A percentile compares a stretch with the other conserved stretches of the same genome.
These are phyloP conservation scores for Vanrija sp. DNA, from an alignment of 1,284 basidiomycete genomes.

Conservation along the genomic window DNA sequence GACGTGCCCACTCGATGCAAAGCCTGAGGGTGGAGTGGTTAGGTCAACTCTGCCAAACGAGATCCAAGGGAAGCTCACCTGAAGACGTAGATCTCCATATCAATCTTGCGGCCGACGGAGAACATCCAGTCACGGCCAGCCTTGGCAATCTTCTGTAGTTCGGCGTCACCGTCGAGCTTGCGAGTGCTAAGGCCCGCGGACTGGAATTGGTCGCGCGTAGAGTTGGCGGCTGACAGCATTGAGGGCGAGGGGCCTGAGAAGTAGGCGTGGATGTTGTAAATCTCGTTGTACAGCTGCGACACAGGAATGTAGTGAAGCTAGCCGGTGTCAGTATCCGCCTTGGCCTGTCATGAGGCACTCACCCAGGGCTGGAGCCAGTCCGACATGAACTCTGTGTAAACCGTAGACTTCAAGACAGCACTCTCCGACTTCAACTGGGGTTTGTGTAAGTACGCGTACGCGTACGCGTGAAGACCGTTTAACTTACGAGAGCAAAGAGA, in stretches of 20 bases:
- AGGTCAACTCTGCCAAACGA: background rate
- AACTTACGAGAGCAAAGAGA: conserved; percentile 73
- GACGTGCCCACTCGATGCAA: conserved; percentile 79
- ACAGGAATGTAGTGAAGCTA: conserved; percentile 90
- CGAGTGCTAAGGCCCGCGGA: conserved; percentile 44
- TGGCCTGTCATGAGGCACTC: conserved; percentile 2
- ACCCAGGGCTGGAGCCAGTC: conserved; percentile 55
- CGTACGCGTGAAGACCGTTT: background rate
- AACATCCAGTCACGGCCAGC: conserved; percentile 87
- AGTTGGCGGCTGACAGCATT: conserved; percentile 57
- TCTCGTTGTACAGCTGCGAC: conserved; percentile 76
- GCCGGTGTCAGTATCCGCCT: background rate
- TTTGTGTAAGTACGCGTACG: conserved; percentile 20
- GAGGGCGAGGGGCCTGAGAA: conserved; percentile 74
- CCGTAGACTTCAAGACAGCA: conserved; percentile 79
- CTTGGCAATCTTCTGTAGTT: conserved; percentile 72
- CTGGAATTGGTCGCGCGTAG: conserved; percentile 41
- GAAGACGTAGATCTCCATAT: conserved; percentile 89
- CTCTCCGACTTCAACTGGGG: conserved; percentile 58
- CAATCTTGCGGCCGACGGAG: conserved; percentile 69
- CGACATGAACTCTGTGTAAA: conserved; percentile 83
- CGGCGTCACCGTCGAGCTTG: conserved; percentile 63
- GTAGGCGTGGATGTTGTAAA: conserved; percentile 86
- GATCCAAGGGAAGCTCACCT: conserved; percentile 39
- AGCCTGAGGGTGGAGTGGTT: conserved; percentile 47